Conservation (phyloP, 257 asterid genomes). For the Apocynum venetum region DNA sequence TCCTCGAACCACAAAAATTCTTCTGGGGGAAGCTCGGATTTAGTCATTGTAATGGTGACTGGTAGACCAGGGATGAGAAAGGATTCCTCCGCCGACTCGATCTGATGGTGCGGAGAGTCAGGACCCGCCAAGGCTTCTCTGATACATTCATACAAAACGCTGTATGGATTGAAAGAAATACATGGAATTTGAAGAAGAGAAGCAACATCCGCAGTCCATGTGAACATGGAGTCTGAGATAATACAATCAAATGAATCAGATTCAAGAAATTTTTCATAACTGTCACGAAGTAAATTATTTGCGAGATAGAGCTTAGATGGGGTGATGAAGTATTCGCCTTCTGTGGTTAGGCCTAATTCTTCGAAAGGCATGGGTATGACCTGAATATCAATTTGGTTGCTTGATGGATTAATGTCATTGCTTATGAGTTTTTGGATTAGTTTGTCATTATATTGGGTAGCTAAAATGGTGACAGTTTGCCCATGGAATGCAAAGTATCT, state of each 20-base stretch:
- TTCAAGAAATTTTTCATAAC: neutral
- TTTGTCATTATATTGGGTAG: neutral
- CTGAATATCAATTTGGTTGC: neutral
- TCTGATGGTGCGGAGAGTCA: neutral
- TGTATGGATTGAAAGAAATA: neutral
- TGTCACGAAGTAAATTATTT: neutral
- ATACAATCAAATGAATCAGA: neutral
- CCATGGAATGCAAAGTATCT: conserved; percentile 3
- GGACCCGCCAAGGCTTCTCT: neutral
- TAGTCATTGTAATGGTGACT: neutral
- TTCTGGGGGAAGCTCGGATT: neutral
- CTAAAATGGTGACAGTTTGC: neutral
- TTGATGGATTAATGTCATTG: no score
- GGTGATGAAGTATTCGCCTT: neutral
- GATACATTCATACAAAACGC: neutral
- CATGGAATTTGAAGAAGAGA: neutral
- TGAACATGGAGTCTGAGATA: neutral
- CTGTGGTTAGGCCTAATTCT: conserved; percentile 10
- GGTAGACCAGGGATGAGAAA: neutral
- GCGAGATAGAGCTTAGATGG: conserved; percentile 9
- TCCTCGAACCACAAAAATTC: neutral
- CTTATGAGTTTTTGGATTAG: neutral
- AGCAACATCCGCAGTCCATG: neutral
- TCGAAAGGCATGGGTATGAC: neutral
- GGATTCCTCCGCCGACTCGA: neutral